These are phyloP conservation scores for Leptographium galeiforme DNA, from an alignment of 2,329 filamentous ascomycete species.

Conservation along the genomic window DNA sequence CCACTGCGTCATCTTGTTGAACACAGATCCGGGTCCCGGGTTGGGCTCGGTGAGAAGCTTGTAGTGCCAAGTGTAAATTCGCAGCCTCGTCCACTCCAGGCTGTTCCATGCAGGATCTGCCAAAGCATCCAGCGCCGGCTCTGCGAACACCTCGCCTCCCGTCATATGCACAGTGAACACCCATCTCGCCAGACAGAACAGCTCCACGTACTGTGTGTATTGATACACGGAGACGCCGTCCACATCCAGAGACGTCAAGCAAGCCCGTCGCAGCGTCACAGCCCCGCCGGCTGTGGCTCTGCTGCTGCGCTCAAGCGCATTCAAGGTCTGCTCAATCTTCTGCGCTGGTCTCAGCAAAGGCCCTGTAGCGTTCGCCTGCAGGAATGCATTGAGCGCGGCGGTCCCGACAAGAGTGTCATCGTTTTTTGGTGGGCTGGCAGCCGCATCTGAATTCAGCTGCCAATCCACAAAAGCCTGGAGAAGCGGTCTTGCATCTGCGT, in stretches of 20 bases:
- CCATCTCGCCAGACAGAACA: slow-evolving; percentile 59
- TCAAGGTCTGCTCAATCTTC: slow-evolving; percentile 23
- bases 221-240: slow-evolving; percentile 83
- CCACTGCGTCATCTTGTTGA: slow-evolving; percentile 43
- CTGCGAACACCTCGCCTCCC: background rate
- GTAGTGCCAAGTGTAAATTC: slow-evolving; percentile 59
- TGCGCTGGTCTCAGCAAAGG: slow-evolving; percentile 46
- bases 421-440: background rate
- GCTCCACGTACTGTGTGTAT: slow-evolving; percentile 68
- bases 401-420: slow-evolving; percentile 37
- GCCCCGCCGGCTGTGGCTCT: background rate
- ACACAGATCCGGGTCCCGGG: slow-evolving; percentile 38
- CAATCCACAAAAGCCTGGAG: slow-evolving; percentile 5
- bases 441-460: background rate
- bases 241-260: slow-evolving; percentile 56
- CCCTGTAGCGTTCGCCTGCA: slow-evolving; percentile 80
- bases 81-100: slow-evolving; percentile 49
- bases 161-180: background rate
- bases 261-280: slow-evolving; percentile 34
- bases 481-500: background rate
- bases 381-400: slow-evolving; percentile 61
- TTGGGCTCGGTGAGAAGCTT: slow-evolving; percentile 45
- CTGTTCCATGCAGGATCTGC: slow-evolving; percentile 18
- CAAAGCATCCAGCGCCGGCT: slow-evolving; percentile 16
- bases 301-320: slow-evolving; percentile 1